Percentiles rank a stretch among this genome's conserved stretches.
phyloP scores from a whole-genome alignment of 192 early-diverging fungal species.

The Umbelopsis sp. region DNA sequence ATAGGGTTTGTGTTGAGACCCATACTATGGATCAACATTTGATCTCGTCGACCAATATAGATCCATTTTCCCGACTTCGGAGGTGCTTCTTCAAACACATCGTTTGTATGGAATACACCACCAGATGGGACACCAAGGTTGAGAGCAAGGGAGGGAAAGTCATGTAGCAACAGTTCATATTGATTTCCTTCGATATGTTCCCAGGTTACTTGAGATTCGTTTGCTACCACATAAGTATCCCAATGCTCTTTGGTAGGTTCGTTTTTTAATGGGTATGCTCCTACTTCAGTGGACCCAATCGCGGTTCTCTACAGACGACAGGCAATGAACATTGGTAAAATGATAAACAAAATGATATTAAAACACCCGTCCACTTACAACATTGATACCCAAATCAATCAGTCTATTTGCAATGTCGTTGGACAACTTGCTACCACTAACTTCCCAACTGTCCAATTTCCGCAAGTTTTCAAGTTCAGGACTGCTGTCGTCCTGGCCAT shows the following conservation, averaged over 20 bases:
- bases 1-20: constrained; percentile 10
- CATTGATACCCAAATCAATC: background rate
- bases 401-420: background rate
- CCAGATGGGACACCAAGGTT: background rate
- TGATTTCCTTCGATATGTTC: constrained; percentile 9
- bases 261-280: background rate
- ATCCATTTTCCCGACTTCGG: background rate
- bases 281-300: background rate
- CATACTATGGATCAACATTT: background rate
- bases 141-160: background rate
- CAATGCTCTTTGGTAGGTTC: background rate
- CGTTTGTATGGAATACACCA: background rate
- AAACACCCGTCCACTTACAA: background rate
- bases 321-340: background rate
- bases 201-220: background rate
- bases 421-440: background rate
- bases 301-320: background rate
- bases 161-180: background rate
- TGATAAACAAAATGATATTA: background rate
- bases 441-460: background rate
- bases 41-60: constrained; percentile 8
- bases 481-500: background rate
- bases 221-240: background rate
- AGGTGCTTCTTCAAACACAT: constrained; percentile 7
- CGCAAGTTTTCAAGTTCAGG: background rate